Percentiles rank a stretch among this genome's conserved stretches.
phyloP scores from a whole-genome alignment of 2,329 filamentous ascomycete genomes.

The Stagonosporopsis tanaceti region DNA sequence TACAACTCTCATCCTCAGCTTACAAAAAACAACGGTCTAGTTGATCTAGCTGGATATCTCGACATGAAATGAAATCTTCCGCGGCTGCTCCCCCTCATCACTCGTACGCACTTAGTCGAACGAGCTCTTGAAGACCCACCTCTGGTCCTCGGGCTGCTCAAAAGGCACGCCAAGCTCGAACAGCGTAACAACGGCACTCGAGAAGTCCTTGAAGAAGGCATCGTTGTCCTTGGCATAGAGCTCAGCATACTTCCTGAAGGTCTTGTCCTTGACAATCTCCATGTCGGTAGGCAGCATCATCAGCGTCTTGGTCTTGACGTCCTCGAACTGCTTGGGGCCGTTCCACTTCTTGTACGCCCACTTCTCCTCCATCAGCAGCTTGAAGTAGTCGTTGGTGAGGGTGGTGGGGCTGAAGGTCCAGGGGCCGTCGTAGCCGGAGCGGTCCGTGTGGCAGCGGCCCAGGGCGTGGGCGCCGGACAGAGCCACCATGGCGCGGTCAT shows the following conservation, averaged over 20 bases:
- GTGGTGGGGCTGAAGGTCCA: slow-evolving; percentile 79
- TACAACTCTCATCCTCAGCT: slow-evolving; percentile 3
- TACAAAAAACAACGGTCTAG: slow-evolving; percentile 27
- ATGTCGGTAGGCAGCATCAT: slow-evolving; percentile 99
- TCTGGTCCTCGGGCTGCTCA: slow-evolving; percentile 57
- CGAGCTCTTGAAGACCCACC: slow-evolving; percentile 57
- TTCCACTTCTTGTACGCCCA: slow-evolving; percentile 98
- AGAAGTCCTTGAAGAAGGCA: slow-evolving; percentile 92
- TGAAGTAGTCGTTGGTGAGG: slow-evolving; percentile 94
- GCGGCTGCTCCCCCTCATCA: neutral
- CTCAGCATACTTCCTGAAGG: slow-evolving; percentile 80
- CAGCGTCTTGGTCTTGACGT: slow-evolving; percentile 82
- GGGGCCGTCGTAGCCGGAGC: slow-evolving; percentile 88
- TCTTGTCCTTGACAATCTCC: slow-evolving; percentile 86
- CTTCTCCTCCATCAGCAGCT: slow-evolving; percentile 86
- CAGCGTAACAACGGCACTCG: slow-evolving; percentile 77
- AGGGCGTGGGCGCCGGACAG: slow-evolving; percentile 83
- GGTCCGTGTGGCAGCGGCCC: slow-evolving; percentile 87
- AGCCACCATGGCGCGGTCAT: slow-evolving; percentile 95
- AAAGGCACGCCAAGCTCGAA: slow-evolving; percentile 97
- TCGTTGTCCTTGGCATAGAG: slow-evolving; percentile 92
- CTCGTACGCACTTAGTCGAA: slow-evolving; percentile 39
- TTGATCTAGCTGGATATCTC: slow-evolving; percentile 45
- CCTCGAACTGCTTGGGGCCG: slow-evolving; percentile 88
- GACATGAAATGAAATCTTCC: slow-evolving; percentile 23